Conservation (phyloP, 768 basidiomycete genomes). For the Kwoniella europaea region DNA sequence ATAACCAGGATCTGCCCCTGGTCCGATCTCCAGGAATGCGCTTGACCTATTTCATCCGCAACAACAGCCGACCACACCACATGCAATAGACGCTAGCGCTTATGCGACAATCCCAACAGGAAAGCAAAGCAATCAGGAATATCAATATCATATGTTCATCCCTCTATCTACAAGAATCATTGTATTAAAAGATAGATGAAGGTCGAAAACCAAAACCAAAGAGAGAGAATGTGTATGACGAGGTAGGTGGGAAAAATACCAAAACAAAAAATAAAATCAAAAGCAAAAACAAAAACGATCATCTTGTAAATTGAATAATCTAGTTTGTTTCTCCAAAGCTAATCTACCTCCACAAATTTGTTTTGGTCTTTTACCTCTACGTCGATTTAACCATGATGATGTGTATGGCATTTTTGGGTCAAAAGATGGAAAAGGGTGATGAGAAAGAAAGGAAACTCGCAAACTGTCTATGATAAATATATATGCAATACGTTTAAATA, state of each 20-base stretch:
- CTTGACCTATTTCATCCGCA: too few species aligned
- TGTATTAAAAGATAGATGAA: too few species aligned
- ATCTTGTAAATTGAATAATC: slow-evolving; percentile 22
- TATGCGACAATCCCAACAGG: too few species aligned
- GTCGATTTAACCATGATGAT: slow-evolving; percentile 29
- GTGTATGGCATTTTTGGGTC: neutral
- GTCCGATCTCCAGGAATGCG: too few species aligned
- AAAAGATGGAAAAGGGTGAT: slow-evolving; percentile 4
- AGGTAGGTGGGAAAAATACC: neutral
- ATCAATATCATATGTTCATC: too few species aligned
- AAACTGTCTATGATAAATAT: neutral
- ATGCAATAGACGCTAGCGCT: too few species aligned
- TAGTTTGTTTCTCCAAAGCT: slow-evolving; percentile 33
- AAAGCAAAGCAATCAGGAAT: too few species aligned
- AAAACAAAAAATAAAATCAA: neutral
- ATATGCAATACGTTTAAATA: slow-evolving; percentile 65
- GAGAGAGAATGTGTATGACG: neutral
- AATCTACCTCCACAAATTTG: slow-evolving; percentile 46
- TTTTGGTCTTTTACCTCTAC: slow-evolving; percentile 48
- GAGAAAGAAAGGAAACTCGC: neutral
- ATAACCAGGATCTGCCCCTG: too few species aligned
- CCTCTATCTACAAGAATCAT: too few species aligned
- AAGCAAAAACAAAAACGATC: neutral
- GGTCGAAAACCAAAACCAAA: neutral
- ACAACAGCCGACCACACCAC: too few species aligned